phyloP scores from a whole-genome alignment of 371 early-diverging fungal genomes.

The Mucor irregularis region DNA sequence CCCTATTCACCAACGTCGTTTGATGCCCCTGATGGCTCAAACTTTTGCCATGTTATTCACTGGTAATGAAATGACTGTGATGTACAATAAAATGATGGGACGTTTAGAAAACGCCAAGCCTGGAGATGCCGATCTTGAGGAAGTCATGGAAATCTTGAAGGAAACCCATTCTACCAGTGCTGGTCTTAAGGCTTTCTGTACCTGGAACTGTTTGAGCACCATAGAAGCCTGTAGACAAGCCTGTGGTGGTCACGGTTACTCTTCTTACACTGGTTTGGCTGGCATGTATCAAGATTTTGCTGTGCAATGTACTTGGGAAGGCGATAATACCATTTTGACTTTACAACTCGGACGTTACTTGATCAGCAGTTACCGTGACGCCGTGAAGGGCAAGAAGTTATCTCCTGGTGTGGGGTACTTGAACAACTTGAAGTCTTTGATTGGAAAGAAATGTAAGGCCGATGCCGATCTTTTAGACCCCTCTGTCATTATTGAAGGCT shows the following conservation, averaged over 20 bases:
- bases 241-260: constrained; percentile 92
- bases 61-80: constrained; percentile 75
- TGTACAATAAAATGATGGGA: constrained; percentile 80
- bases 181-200: constrained; percentile 93
- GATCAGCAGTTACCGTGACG: constrained; percentile 79
- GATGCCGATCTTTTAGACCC: constrained; percentile 59
- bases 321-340: constrained; percentile 89
- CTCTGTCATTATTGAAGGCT: constrained; percentile 74
- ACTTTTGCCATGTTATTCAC: constrained; percentile 91
- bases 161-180: constrained; percentile 92
- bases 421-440: constrained; percentile 53
- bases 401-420: constrained; percentile 84
- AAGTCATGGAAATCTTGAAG: constrained; percentile 77
- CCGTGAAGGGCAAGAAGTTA: constrained; percentile 72
- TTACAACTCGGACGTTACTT: constrained; percentile 90
- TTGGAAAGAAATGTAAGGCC: constrained; percentile 56
- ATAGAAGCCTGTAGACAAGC: constrained; percentile 92
- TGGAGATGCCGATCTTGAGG: constrained; percentile 64
- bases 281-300: constrained; percentile 88
- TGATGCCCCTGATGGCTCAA: constrained; percentile 89
- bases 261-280: constrained; percentile 87
- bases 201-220: constrained; percentile 85
- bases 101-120: constrained; percentile 67
- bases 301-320: constrained; percentile 94
- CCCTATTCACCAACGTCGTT: constrained; percentile 88